Evolutionary conservation across 2,329 filamentous ascomycete species (phyloP).

Genomic region (Colletotrichum theobromicola): DNA sequence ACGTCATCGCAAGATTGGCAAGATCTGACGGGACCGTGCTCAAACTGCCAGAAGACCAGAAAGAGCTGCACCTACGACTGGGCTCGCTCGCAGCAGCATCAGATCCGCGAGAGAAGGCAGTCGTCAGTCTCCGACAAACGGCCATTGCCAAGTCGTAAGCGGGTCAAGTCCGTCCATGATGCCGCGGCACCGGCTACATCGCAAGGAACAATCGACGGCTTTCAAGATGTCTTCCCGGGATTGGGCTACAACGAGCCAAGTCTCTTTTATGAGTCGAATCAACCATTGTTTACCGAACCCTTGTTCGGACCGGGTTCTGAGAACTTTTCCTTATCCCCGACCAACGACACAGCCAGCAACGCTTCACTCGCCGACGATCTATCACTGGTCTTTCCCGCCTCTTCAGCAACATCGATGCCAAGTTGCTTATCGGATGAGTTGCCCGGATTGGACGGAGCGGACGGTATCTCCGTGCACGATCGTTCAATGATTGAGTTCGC

Average conservation of each 20-base stretch:
- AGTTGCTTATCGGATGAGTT: neutral
- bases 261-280: neutral
- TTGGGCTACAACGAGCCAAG: neutral
- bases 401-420: neutral
- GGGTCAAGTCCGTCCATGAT: neutral
- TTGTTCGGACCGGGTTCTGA: neutral
- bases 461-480: neutral
- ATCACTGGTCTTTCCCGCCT: neutral
- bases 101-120: neutral
- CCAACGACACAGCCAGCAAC: neutral
- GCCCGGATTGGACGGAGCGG: neutral
- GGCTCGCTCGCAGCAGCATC: conserved; percentile 22
- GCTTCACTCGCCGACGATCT: neutral
- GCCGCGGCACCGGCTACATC: neutral
- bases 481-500: neutral
- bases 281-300: neutral
- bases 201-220: neutral
- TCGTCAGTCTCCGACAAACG: neutral
- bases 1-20: conserved; percentile 1
- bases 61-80: conserved; percentile 34
- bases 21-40: conserved; percentile 22
- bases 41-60: conserved; percentile 33
- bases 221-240: neutral
- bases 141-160: neutral
- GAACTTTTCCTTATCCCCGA: neutral